A percentile compares a stretch with the other conserved stretches of the same genome.
Evolutionary conservation across 2,329 filamentous ascomycete species (phyloP).

Genomic region (Ophiostoma novo-ulmi): DNA sequence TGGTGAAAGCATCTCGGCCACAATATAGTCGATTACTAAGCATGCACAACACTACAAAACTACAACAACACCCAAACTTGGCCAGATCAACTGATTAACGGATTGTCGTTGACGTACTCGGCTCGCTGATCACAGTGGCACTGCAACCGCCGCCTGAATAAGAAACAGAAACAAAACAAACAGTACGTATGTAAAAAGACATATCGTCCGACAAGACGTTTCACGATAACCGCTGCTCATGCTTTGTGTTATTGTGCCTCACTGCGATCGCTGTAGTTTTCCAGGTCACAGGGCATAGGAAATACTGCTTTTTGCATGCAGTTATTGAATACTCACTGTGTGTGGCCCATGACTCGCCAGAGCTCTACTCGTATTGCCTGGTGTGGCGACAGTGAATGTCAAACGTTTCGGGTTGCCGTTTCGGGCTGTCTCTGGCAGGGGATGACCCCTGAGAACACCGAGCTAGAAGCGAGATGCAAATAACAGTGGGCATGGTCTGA

Average conservation of each 20-base stretch:
- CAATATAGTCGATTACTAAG: background rate
- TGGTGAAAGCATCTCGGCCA: background rate
- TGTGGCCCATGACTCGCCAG: background rate
- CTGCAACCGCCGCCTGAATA: conserved; percentile 2
- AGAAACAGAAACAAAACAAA: conserved; percentile 14
- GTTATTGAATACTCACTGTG: background rate
- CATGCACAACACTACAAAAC: background rate
- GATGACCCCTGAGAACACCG: background rate
- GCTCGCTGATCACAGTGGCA: conserved; percentile 1
- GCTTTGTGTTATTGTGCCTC: background rate
- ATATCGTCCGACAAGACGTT: background rate
- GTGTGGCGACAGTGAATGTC: conserved; percentile 3
- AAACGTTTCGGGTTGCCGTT: conserved; percentile 12
- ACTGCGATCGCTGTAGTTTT: background rate
- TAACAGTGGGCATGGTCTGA: background rate
- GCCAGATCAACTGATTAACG: background rate
- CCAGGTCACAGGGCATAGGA: background rate
- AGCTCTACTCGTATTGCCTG: background rate
- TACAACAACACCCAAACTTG: background rate
- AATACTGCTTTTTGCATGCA: background rate
- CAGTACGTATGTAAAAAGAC: conserved; percentile 5
- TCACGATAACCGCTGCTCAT: background rate
- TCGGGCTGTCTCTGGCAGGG: conserved; percentile 4
- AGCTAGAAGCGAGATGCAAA: background rate
- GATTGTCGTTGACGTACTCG: background rate